Base-by-base conservation (phyloP, 805 yeast species). In the Saturnispora mendoncae region DNA sequence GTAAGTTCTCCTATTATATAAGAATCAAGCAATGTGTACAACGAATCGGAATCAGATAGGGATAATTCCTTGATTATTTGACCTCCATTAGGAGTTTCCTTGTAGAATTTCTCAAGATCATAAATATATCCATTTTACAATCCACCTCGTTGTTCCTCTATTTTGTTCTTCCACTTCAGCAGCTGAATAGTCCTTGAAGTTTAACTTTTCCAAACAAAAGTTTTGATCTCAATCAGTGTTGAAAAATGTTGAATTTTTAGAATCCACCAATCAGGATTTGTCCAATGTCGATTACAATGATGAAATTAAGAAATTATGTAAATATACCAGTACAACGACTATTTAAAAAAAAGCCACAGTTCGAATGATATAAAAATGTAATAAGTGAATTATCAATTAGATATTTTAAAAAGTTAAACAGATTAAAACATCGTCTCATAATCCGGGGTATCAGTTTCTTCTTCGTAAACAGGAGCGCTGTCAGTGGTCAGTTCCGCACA, bases 41-140 rank as follows among this genome's bases (percentile, higher is more conserved):
- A 24, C 7, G 26, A 12, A 7, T 30, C 20, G 4, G 19, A 14
- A n/a, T 28, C 20, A 5, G 18, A 10, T 23, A 31, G 13, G 6
- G 41, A 21, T 25, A 26, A 18, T 31, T 25, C 18, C 19, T 24
- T 23, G 18, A 90, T 72, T 42, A 88, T 83, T 55, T 80, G 72
- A 36, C 77, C 79, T 33, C 80, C 80, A 49, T 67, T 65, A 3
- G 97, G 97, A 60, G 90, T 97, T 35, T 72, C 76, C n/a, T 74
- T 68, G 42, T 81, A 68, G 60, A 87, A 87, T 29, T 67, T 64
- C 6, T 88, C 72, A 23, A 83, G 70, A 58, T 85, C 80, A 58
- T 79, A 85, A 4, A 90, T 94, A 51, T 80, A 79, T 43, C 82
- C 86, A 51, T 85, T 85, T 70, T 38, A 85, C 72, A 68, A 90